Evolutionary conservation across 2,329 filamentous ascomycete species (phyloP).

Genomic region (Cytospora paraplurivora): DNA sequence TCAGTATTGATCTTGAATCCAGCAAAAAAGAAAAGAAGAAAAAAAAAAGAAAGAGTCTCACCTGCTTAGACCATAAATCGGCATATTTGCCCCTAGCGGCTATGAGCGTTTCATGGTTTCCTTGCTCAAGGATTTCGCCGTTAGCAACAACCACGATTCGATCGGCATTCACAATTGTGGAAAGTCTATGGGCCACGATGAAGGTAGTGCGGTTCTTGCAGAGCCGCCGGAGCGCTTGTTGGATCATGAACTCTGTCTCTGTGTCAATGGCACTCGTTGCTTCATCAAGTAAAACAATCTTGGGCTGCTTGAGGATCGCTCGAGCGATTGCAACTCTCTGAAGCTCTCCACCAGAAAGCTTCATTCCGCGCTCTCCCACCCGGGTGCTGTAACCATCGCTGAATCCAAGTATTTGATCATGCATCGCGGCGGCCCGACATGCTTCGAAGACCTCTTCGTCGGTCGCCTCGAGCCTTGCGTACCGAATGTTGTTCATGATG

Average conservation of each 20-base stretch:
- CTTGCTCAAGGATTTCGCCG: constrained; percentile 65
- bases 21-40: no score
- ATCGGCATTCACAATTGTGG: constrained; percentile 71
- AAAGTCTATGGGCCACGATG: constrained; percentile 69
- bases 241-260: constrained; percentile 68
- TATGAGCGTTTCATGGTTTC: constrained; percentile 62
- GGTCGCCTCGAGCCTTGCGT: constrained; percentile 55
- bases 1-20: constrained; percentile 1
- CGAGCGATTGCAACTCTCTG: constrained; percentile 70
- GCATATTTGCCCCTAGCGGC: constrained; percentile 62
- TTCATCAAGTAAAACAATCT: constrained; percentile 77
- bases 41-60: background rate
- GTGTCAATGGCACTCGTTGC: constrained; percentile 77
- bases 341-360: constrained; percentile 67
- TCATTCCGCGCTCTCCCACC: constrained; percentile 56
- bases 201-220: constrained; percentile 66
- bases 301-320: constrained; percentile 72
- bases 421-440: constrained; percentile 58
- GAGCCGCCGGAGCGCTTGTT: constrained; percentile 60
- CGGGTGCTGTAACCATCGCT: constrained; percentile 53
- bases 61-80: constrained; percentile 66
- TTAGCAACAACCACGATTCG: constrained; percentile 66
- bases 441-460: constrained; percentile 59
- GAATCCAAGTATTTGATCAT: constrained; percentile 59
- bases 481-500: constrained; percentile 61